Percentiles rank a stretch among this genome's conserved stretches.
phyloP scores from a whole-genome alignment of 192 early-diverging fungal genomes.

The Backusella macrospora region DNA sequence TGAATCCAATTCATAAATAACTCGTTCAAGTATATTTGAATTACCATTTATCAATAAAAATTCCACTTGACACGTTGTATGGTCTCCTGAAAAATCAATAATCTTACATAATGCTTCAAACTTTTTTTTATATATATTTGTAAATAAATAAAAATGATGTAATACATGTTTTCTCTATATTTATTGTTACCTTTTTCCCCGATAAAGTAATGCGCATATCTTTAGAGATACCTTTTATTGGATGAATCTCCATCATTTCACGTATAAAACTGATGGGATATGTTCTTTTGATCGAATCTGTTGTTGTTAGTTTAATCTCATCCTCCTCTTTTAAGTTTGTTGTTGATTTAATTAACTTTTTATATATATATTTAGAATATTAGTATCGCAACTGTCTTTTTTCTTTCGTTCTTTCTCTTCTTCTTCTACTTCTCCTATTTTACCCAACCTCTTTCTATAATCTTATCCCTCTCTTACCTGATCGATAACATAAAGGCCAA shows the following conservation, averaged over 20 bases:
- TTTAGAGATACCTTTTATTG: conserved; percentile 13
- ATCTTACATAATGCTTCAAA: conserved; percentile 1
- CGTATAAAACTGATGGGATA: conserved; percentile 8
- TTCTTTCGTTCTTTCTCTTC: too few species aligned
- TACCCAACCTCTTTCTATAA: not conserved
- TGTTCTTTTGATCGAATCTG: not conserved
- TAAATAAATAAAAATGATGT: not conserved
- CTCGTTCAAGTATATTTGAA: not conserved
- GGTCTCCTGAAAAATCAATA: not conserved
- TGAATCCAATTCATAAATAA: conserved; percentile 5
- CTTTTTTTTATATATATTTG: not conserved
- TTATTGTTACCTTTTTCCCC: conserved; percentile 3
- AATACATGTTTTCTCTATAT: not conserved
- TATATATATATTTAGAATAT: too few species aligned
- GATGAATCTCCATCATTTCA: conserved; percentile 6
- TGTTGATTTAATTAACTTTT: conserved; percentile 3
- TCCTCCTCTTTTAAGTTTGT: not conserved
- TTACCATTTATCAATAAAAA: not conserved
- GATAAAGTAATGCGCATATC: conserved; percentile 6
- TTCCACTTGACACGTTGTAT: conserved; percentile 1
- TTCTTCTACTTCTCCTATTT: too few species aligned
- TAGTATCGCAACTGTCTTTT: too few species aligned
- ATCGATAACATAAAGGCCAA: not conserved
- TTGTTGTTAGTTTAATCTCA: not conserved
- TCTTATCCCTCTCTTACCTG: not conserved